Base-by-base conservation (phyloP, 148 eudicot genomes). In the Gaultheria prostrata region DNA sequence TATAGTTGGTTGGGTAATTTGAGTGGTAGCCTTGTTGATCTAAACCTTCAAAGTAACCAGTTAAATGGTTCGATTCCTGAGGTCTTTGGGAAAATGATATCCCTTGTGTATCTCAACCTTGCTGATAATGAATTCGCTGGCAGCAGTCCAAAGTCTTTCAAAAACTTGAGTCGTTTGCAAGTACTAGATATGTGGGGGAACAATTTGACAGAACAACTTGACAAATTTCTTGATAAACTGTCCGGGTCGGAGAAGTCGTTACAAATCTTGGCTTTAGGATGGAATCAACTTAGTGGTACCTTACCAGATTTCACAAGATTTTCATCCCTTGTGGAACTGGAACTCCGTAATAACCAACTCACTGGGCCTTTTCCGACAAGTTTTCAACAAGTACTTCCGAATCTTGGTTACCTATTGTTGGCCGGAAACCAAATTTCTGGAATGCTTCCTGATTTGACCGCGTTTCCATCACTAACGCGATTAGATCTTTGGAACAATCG, bases 1-100 rank as follows among this genome's bases (percentile, higher is more conserved):
- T 85, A 39, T 67, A 26, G 4, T 14, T 85, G 87, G 87, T 54
- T 87, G 67, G 73, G 45, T 79, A 85, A 83, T 54, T 79, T 85
- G 4, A 76, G 69, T 39, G 50, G 74, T 63, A 76, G 11, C 48
- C 82, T 83, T 65, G 51, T 46, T 21, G 13, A 76, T 46, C 30
- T 87, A 45, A 57, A 87, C 54, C 84, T 85, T 7, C n/a, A 43
- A 8, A 0, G 0, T 1, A 85, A 85, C 26, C 0, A 0, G 0
- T 4, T 87, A 3, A 6, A 33, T 0, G 86, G 85, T 43, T 57
- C 49, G 0, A 80, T 87, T 32, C 85, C 87, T 3, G 56, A 48
- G 32, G 75, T 1, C 12, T 32, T 84, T 33, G 83, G 83, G 9
- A 32, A 53, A 5, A 59, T 87, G 71, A 69, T 12, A 1, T 33